Evolutionary conservation across 257 asterid species (phyloP).

Genomic region (Solanum virginianum): DNA sequence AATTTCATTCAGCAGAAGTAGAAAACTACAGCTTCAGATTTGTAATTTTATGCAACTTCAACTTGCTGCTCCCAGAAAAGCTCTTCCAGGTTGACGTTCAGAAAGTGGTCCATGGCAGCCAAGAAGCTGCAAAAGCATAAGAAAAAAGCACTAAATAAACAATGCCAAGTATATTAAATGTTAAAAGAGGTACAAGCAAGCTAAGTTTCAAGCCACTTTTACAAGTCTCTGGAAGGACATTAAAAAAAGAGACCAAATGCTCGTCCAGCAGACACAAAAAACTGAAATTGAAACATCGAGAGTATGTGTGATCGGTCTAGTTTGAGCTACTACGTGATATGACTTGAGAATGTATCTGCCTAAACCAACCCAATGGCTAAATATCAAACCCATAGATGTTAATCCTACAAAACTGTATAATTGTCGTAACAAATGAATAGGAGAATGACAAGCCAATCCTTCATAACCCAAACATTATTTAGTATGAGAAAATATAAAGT

Average conservation of each 20-base stretch:
- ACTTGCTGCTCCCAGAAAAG: conserved; percentile 9
- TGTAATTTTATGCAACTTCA: neutral
- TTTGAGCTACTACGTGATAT: neutral
- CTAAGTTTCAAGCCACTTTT: neutral
- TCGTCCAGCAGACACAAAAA: neutral
- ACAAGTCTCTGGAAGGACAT: neutral
- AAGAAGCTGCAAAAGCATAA: conserved; percentile 15
- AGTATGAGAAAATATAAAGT: neutral
- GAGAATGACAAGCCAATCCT: neutral
- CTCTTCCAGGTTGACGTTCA: conserved; percentile 30
- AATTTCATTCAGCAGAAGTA: neutral
- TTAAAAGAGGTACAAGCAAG: neutral
- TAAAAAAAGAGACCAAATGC: neutral
- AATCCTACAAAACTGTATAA: neutral
- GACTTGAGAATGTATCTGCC: neutral
- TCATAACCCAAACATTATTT: neutral
- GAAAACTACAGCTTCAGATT: neutral
- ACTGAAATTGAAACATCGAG: neutral
- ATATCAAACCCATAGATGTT: neutral
- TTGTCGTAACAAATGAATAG: neutral
- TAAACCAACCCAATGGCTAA: neutral
- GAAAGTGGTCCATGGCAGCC: conserved; percentile 38
- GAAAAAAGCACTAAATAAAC: neutral
- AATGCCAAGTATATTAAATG: neutral
- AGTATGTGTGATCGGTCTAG: neutral